Conservation (phyloP, 352 stramenopile genomes). For the Elongisporangium prolatum region DNA sequence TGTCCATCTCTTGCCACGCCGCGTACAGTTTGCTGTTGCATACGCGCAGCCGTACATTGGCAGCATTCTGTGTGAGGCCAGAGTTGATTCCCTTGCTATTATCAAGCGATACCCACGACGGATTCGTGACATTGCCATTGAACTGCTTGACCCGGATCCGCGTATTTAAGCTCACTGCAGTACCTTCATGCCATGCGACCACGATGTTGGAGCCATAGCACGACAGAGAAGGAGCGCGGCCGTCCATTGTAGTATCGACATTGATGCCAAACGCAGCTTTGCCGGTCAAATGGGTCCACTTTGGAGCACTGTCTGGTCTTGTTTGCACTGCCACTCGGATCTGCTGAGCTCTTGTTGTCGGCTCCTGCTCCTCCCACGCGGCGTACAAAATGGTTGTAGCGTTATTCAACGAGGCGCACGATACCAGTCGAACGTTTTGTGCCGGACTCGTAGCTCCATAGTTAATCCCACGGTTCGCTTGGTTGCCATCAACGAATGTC, state of each 20-base stretch:
- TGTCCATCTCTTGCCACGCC: conserved; percentile 48
- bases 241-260: conserved; percentile 19
- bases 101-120: conserved; percentile 36
- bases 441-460: conserved; percentile 24
- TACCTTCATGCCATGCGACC: conserved; percentile 50
- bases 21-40: conserved; percentile 25
- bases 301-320: conserved; percentile 26
- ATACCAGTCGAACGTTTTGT: conserved; percentile 30
- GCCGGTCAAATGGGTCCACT: conserved; percentile 53
- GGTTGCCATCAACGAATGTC: conserved; percentile 57
- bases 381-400: conserved; percentile 29
- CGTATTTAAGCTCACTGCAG: background rate
- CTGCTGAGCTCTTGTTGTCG: conserved; percentile 18
- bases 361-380: conserved; percentile 44
- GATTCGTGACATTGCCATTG: conserved; percentile 26
- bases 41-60: conserved; percentile 34
- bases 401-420: conserved; percentile 23
- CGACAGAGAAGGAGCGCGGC: conserved; percentile 24
- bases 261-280: conserved; percentile 41
- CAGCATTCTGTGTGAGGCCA: conserved; percentile 26
- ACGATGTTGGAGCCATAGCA: conserved; percentile 35
- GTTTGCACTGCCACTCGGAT: conserved; percentile 51
- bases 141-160: conserved; percentile 37
- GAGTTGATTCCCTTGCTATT: conserved; percentile 35
- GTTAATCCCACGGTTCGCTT: conserved; percentile 31